Evolutionary conservation across 257 asterid species (phyloP), one percentile per base, ranked within the genome.

Genomic region (Perilla frutescens): DNA sequence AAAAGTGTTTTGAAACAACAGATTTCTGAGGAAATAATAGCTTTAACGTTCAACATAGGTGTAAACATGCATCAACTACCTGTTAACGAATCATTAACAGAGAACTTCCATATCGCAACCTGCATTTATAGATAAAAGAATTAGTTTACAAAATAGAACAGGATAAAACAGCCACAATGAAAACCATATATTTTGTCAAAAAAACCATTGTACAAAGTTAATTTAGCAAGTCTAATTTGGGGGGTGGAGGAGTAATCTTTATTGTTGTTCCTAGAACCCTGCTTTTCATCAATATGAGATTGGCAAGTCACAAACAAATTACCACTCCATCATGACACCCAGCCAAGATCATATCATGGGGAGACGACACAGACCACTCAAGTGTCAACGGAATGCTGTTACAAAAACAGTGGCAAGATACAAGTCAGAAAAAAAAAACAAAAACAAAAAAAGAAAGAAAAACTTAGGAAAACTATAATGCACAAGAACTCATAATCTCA

Each of bases 281-380:
- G 34, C 34, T 40, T 60, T 41, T 49, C 53, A 56, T 65, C 26
- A 62, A 40, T 32, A 70, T 8, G 55, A 63, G 71, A 55, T 49
- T 31, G 36, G 34, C 45, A 74, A 69, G 71, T 64, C 29, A 57
- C 60, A 66, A 61, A 68, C 31, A 67, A 50, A 68, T 68, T 92
- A 95, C 99, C 98, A 86, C 89, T 81, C 98, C 99, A 84, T 95
- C 98, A 74, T 95, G 98, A 87, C 96, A 95, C 74, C 99, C 99
- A 50, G 92, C 91, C 83, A 92, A 68, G 81, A 95, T 86, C 89
- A 76, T 85, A 85, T 95, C 98, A 73, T 84, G 83, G 44, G 91
- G 90, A 70, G 91, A 85, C 56, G 96, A 83, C 5, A 79, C 74
- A 39, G 97, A 93, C 97, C 97, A 93, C 88, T 90, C 97, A 77